Evolutionary conservation across 1,139 yeast genomes (phyloP).

Genomic region (Kodamaea alishanica): DNA sequence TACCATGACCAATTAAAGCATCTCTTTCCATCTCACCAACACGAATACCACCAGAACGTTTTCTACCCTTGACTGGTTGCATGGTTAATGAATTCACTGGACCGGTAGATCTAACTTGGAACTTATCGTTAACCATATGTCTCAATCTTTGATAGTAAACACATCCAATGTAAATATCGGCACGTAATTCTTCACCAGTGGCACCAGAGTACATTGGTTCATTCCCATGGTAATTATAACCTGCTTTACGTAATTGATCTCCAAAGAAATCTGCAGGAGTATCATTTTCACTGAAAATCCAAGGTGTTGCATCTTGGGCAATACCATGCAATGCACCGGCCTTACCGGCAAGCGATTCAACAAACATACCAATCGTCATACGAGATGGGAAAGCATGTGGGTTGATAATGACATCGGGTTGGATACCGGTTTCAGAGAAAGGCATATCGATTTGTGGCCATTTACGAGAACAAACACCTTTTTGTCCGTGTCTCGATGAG

Average conservation of each 20-base stretch:
- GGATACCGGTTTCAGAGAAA: conserved; percentile 91
- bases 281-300: conserved; percentile 86
- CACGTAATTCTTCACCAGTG: conserved; percentile 96
- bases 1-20: conserved; percentile 97
- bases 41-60: conserved; percentile 99
- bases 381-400: conserved; percentile 99
- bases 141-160: conserved; percentile 97
- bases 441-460: conserved; percentile 99
- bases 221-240: conserved; percentile 96
- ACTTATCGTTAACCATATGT: conserved; percentile 99
- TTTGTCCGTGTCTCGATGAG: conserved; percentile 98
- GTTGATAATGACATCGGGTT: conserved; percentile 94
- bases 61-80: conserved; percentile 99
- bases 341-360: conserved; percentile 94
- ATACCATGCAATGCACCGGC: conserved; percentile 98
- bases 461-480: conserved; percentile 98
- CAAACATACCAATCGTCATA: conserved; percentile 99
- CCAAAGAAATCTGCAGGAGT: conserved; percentile 98
- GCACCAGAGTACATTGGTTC: conserved; percentile 99
- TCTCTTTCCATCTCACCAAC: conserved; percentile 99
- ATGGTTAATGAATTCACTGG: conserved; percentile 94
- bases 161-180: conserved; percentile 92
- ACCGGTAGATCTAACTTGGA: conserved; percentile 98
- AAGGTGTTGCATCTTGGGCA: conserved; percentile 96
- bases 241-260: conserved; percentile 80